Evolutionary conservation across 2,329 filamentous ascomycete species (phyloP), one percentile per base, ranked within the genome.

Genomic region (Fusarium sp.): DNA sequence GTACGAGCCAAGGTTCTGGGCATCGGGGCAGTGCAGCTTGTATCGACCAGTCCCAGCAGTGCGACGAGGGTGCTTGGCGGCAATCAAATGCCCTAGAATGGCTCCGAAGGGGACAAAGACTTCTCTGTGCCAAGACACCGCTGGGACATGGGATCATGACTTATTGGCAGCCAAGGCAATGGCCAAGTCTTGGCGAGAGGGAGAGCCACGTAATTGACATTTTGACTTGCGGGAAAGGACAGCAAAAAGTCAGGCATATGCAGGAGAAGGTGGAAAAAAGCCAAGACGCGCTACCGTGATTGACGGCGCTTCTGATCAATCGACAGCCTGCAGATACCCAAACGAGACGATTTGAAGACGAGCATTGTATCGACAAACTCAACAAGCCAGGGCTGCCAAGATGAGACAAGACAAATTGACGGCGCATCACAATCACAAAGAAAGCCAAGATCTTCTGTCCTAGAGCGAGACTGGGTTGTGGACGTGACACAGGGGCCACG

Each of bases 1-100:
- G 62, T 72, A 69, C 64, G 67, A 73, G 72, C 70, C 66, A 71
- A 74, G 65, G 21, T 43, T 63, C 70, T 74, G 57, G 72, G 70
- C 70, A 70, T 62, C 63, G 65, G 56, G 73, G 73, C 73, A 66
- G 72, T 75, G 73, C 73, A 73, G 39, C 15, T 57, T 57, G 54
- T 57, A 36, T 57, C 28, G 39, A 26, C 50, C 52, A 69, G 43
- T 52, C 21, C 47, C 61, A 50, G 47, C 49, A 26, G 34, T 33
- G 40, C 31, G 24, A 53, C 36, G 36, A 40, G 22, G 40, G 56
- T 57, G 24, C 70, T 69, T 73, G 70, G 68, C 65, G 46, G 62
- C 45, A 57, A 45, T 53, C 44, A 34, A 44, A 44, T 45, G 47
- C 47, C 36, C 45, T 17, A 40, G 14, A 17, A 36, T 36, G 11